These are phyloP conservation scores for Agrocybe praecox DNA, from an alignment of 768 basidiomycete genomes.

Conservation along the genomic window DNA sequence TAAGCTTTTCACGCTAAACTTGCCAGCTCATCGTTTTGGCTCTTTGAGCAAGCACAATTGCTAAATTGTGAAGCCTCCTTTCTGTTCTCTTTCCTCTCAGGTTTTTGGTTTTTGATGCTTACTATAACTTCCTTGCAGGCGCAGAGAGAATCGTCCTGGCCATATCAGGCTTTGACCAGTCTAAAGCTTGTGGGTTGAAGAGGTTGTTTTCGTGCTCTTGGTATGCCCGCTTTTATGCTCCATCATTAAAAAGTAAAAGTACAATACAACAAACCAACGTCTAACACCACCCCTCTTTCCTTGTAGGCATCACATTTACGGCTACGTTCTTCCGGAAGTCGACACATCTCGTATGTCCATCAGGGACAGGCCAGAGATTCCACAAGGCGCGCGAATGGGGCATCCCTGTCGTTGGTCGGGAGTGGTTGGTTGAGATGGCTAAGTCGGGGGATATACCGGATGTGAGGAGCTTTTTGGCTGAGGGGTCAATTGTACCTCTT, in stretches of 20 bases:
- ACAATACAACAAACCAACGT: too few species aligned
- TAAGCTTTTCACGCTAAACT: too few species aligned
- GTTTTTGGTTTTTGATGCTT: too few species aligned
- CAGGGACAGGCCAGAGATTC: conserved; percentile 70
- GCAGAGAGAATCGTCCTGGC: conserved; percentile 62
- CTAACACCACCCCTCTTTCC: too few species aligned
- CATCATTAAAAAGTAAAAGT: too few species aligned
- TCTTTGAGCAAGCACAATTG: too few species aligned
- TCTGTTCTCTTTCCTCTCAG: too few species aligned
- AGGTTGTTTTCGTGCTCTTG: conserved; percentile 70
- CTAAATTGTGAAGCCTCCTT: too few species aligned
- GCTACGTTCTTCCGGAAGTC: conserved; percentile 64
- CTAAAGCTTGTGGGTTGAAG: conserved; percentile 65
- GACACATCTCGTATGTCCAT: conserved; percentile 83
- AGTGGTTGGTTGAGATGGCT: conserved; percentile 70
- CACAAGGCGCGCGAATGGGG: conserved; percentile 81
- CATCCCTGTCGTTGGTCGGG: conserved; percentile 68
- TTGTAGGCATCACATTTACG: conserved; percentile 59
- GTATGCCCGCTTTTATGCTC: conserved; percentile 33
- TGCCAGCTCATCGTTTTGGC: too few species aligned
- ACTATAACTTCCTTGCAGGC: conserved; percentile 36
- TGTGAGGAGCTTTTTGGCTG: conserved; percentile 33
- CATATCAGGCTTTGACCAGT: conserved; percentile 75
- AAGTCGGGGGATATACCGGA: conserved; percentile 49
- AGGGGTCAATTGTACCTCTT: conserved; percentile 6